A percentile compares a stretch with the other conserved stretches of the same genome.
Conservation (phyloP, 192 early-diverging fungal genomes). For the Coemansia sp. region DNA sequence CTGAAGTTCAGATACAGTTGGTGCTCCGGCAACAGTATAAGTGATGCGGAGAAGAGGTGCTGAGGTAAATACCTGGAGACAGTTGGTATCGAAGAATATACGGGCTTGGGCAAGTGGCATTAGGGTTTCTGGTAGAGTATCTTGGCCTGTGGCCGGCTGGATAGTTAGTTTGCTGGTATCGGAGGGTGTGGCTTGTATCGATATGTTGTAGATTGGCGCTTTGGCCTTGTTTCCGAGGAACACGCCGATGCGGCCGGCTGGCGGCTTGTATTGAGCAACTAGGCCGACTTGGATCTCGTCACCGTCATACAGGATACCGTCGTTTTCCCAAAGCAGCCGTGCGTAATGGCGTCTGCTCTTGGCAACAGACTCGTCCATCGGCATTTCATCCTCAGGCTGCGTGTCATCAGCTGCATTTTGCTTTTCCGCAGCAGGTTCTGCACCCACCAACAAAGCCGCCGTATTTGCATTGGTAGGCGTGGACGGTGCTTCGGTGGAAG, state of each 20-base stretch:
- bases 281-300: slow-evolving; percentile 85
- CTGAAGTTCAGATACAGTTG: slow-evolving; percentile 63
- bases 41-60: slow-evolving; percentile 70
- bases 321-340: slow-evolving; percentile 66
- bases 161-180: slow-evolving; percentile 57
- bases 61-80: slow-evolving; percentile 60
- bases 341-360: slow-evolving; percentile 58
- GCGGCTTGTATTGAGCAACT: slow-evolving; percentile 91
- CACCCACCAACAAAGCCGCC: neutral
- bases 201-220: slow-evolving; percentile 64
- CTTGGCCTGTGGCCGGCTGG: slow-evolving; percentile 61
- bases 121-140: slow-evolving; percentile 71
- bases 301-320: slow-evolving; percentile 94
- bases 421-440: neutral
- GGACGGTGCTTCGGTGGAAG: neutral
- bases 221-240: slow-evolving; percentile 90
- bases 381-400: neutral
- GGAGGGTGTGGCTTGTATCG: slow-evolving; percentile 58
- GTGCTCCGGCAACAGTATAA: slow-evolving; percentile 63
- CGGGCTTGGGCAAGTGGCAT: slow-evolving; percentile 63
- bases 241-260: slow-evolving; percentile 85
- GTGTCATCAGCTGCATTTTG: neutral
- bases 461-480: neutral
- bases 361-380: slow-evolving; percentile 7
- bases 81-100: slow-evolving; percentile 77